These are phyloP conservation scores for Royoungia palumana DNA, from an alignment of 768 basidiomycete species.

Conservation along the genomic window DNA sequence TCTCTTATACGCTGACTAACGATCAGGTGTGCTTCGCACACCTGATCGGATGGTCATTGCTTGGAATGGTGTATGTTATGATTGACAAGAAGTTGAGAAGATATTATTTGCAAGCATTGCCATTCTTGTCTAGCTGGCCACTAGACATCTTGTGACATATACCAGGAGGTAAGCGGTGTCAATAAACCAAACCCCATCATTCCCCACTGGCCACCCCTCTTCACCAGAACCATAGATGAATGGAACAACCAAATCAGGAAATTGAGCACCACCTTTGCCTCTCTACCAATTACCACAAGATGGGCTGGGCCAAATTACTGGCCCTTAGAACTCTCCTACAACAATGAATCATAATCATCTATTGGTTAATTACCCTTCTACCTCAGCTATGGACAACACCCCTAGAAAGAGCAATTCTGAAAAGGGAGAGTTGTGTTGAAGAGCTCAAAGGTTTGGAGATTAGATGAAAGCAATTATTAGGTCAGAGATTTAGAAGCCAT, in stretches of 20 bases:
- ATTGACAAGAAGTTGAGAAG: too few species aligned
- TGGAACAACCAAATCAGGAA: slow-evolving; percentile 39
- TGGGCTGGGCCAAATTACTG: slow-evolving; percentile 35
- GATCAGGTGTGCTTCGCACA: too few species aligned
- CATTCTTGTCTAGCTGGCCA: too few species aligned
- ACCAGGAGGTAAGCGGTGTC: too few species aligned
- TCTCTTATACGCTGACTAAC: too few species aligned
- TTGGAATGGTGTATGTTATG: too few species aligned
- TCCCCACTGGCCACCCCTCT: too few species aligned
- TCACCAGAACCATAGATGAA: too few species aligned
- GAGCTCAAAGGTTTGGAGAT: slow-evolving; percentile 6
- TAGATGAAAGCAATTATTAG: not conserved
- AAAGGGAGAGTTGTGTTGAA: slow-evolving; percentile 1
- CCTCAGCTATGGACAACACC: slow-evolving; percentile 14
- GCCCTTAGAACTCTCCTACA: slow-evolving; percentile 34
- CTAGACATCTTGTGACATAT: too few species aligned
- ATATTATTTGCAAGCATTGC: too few species aligned
- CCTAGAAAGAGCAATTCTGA: slow-evolving; percentile 6
- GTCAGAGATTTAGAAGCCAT: slow-evolving; percentile 25
- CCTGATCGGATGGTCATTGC: too few species aligned
- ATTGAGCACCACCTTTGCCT: slow-evolving; percentile 38
- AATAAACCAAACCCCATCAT: too few species aligned
- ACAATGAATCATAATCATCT: slow-evolving; percentile 27
- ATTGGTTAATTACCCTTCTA: slow-evolving; percentile 28
- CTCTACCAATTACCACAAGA: slow-evolving; percentile 31